Conservation (phyloP, 2,329 filamentous ascomycete genomes). For the Immersiporthe knoxdaviesiana region DNA sequence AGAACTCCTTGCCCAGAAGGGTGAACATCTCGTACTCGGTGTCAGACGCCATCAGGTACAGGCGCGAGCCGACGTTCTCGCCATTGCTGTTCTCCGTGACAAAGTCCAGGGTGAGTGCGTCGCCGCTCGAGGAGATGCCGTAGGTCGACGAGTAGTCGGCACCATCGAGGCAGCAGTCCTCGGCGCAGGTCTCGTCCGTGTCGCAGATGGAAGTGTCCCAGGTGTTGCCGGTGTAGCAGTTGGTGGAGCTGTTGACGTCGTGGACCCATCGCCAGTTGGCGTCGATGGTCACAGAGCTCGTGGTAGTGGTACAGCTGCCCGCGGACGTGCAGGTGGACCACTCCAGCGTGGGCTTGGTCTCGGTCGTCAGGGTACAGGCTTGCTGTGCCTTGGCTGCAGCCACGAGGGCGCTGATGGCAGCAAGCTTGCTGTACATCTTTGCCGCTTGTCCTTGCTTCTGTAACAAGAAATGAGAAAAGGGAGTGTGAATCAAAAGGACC, state of each 20-base stretch:
- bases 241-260: slow-evolving; percentile 47
- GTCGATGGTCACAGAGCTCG: slow-evolving; percentile 58
- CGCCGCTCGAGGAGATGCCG: slow-evolving; percentile 49
- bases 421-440: slow-evolving; percentile 16
- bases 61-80: slow-evolving; percentile 57
- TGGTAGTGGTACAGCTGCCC: slow-evolving; percentile 52
- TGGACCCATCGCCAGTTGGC: slow-evolving; percentile 67
- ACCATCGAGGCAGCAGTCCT: slow-evolving; percentile 51
- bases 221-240: slow-evolving; percentile 60
- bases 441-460: not conserved
- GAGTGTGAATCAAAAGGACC: slow-evolving; percentile 2
- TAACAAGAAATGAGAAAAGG: not conserved
- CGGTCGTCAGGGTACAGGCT: slow-evolving; percentile 48
- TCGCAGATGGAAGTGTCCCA: slow-evolving; percentile 42
- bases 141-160: slow-evolving; percentile 51
- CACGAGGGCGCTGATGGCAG: slow-evolving; percentile 17
- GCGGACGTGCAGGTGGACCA: slow-evolving; percentile 57
- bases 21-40: slow-evolving; percentile 67
- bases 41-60: slow-evolving; percentile 67
- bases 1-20: slow-evolving; percentile 69
- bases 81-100: slow-evolving; percentile 48
- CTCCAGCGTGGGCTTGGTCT: slow-evolving; percentile 56
- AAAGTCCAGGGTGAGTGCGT: slow-evolving; percentile 54
- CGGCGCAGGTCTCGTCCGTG: slow-evolving; percentile 45
- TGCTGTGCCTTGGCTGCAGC: slow-evolving; percentile 20